Base-by-base conservation (phyloP, 768 basidiomycete species). In the Boletus barrowsii region DNA sequence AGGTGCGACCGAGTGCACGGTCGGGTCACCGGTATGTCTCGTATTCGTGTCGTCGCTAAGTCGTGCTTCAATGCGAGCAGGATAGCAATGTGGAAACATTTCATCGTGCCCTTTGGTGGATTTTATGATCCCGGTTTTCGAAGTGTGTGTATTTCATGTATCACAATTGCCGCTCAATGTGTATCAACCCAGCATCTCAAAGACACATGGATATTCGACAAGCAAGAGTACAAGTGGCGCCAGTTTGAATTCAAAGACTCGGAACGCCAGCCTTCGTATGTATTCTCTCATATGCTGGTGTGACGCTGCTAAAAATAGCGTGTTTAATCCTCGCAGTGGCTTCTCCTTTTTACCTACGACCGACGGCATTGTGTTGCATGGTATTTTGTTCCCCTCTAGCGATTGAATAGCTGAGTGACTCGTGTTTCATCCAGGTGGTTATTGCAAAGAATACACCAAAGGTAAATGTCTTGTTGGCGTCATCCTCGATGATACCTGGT, bases 401-500 rank as follows among this genome's bases (percentile, higher is more conserved):
- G 33, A 13, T 33, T 5, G 13, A 22, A 22, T 22, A 22, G 36
- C 11, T 37, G 32, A 37, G 36, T 37, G 36, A 37, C 17, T 13
- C 5, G 36, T 17, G 36, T 37, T 37, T 17, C 17, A 17, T 37
- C 32, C 49, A 90, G 88, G 90, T 13, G 94, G 94, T 0, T 96
- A 96, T 66, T 91, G 87, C 66, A 95, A 97, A 67, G 88, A 92
- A 71, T 95, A 94, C 61, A 63, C 72, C 18, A 93, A 94, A 64
- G 91, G 92, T 3, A 91, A 92, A 64, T 83, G 89, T 1, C 85
- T 88, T 0, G 73, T 91, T 14, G 93, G 93, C 1, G 76, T 93
- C n/a, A 92, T 90, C 74, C 76, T 95, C 8, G 90, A 93, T 17
- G 93, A 97, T 64, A 91, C 89, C 0, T 97, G 93, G 94, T 76